Conservation (phyloP, 73 alveolate genomes). For the Paramecium caudatum region DNA sequence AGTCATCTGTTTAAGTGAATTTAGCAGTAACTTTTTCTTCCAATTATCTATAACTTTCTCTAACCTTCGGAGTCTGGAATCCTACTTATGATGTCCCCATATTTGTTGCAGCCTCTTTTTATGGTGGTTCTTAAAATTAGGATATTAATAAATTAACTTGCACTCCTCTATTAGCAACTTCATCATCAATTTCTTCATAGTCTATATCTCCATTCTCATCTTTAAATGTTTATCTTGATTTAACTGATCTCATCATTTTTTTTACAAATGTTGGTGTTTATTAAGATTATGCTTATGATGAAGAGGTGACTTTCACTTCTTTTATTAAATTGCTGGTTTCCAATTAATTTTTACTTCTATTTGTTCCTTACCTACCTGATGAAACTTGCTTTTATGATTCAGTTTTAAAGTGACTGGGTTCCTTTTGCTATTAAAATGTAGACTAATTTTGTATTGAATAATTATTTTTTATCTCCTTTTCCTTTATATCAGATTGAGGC, state of each 20-base stretch:
- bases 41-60: constrained; percentile 1
- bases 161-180: constrained; percentile 1
- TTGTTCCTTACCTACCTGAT: background rate
- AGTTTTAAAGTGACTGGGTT: constrained; percentile 37
- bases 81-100: constrained; percentile 20
- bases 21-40: constrained; percentile 44
- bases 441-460: background rate
- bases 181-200: constrained; percentile 54
- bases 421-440: background rate
- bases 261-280: background rate
- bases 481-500: background rate
- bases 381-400: constrained; percentile 9
- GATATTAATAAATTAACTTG: background rate
- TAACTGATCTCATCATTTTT: background rate
- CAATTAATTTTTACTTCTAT: background rate
- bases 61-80: background rate
- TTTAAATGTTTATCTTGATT: background rate
- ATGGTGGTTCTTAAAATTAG: background rate
- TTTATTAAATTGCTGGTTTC: background rate
- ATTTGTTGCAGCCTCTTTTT: background rate
- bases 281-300: background rate
- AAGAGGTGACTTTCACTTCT: too few relatives aligned
- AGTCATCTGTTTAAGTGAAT: constrained; percentile 56
- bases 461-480: background rate
- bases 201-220: constrained; percentile 23